Base-by-base conservation (phyloP, 257 asterid species). In the Solanum peruvianum region DNA sequence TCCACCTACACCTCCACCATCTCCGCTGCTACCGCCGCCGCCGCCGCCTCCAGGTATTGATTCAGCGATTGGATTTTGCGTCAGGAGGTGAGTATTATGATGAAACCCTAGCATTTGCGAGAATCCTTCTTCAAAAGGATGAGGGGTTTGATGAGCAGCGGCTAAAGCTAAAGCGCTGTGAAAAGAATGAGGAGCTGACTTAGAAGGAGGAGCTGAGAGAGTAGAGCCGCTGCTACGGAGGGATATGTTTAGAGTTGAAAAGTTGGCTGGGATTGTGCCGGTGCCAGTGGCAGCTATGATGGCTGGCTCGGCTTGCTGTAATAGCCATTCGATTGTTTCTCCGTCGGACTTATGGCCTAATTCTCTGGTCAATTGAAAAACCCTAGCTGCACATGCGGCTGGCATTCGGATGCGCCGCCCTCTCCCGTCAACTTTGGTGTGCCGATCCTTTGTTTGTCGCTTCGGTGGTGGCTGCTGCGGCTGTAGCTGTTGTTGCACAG, bases 351-450 rank as follows among this genome's bases (percentile, higher is more conserved):
- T 95, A 84, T 94, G 94, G 31, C 98, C 94, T 29, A 95, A 83
- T 78, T 95, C 98, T 10, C 95, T 60, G 4, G 98, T 95, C 58
- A 95, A 85, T 87, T 94, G 98, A 39, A 95, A 95, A 39, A 95
- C 98, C 89, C 98, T 91, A 39, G 98, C 98, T 2, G 98, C 98
- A 67, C 98, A 95, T 0, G 94, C 92, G 6, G 96, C 98, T 83
- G 98, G 98, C 98, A 95, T 94, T 76, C 98, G 93, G 77, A 95
- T 94, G 70, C 98, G 98, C 85, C 98, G 90, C 52, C 98, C 98
- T 9, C 98, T 88, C 4, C 98, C 98, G 88, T 95, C 98, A 49
- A 95, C 98, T 49, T 95, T 95, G 2, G 98, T 95, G 91, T 95
- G 98, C n/a, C 98, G 95, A 91, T 95, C 98, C 71, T 94, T 94